Evolutionary conservation across 331 rosid species (phyloP).

Genomic region (Dryas integrifolia): DNA sequence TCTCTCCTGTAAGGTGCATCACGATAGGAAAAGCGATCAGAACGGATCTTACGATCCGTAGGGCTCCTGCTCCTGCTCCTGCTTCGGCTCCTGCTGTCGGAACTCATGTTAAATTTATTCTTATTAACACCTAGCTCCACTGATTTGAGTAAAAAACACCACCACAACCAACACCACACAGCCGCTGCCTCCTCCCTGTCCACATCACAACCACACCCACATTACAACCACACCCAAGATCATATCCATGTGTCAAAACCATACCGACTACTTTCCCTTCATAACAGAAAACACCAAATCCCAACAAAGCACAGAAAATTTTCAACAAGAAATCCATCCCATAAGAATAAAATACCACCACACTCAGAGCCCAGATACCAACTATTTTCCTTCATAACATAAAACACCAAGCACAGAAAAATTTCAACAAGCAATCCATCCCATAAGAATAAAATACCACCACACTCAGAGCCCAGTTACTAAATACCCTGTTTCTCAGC

Average conservation of each 20-base stretch:
- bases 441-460: slow-evolving; percentile 44
- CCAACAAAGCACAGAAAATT: slow-evolving; percentile 46
- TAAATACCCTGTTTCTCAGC: slow-evolving; percentile 36
- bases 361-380: slow-evolving; percentile 43
- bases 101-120: slow-evolving; percentile 69
- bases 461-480: slow-evolving; percentile 40
- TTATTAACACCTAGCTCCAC: slow-evolving; percentile 58
- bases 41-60: slow-evolving; percentile 80
- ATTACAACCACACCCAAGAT: slow-evolving; percentile 89
- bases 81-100: slow-evolving; percentile 83
- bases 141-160: slow-evolving; percentile 60
- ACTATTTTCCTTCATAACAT: neutral
- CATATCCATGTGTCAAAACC: slow-evolving; percentile 70
- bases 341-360: slow-evolving; percentile 41
- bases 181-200: slow-evolving; percentile 89
- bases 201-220: slow-evolving; percentile 95
- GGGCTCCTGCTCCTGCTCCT: slow-evolving; percentile 96
- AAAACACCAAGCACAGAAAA: too few relatives aligned
- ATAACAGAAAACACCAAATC: slow-evolving; percentile 58
- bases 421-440: slow-evolving; percentile 50
- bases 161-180: slow-evolving; percentile 71
- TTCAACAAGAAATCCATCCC: slow-evolving; percentile 62
- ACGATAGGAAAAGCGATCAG: slow-evolving; percentile 89
- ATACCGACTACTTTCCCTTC: slow-evolving; percentile 76
- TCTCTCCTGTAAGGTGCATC: slow-evolving; percentile 97